Conservation (phyloP, 2,329 filamentous ascomycete species). For the Didymella arachidicola region DNA sequence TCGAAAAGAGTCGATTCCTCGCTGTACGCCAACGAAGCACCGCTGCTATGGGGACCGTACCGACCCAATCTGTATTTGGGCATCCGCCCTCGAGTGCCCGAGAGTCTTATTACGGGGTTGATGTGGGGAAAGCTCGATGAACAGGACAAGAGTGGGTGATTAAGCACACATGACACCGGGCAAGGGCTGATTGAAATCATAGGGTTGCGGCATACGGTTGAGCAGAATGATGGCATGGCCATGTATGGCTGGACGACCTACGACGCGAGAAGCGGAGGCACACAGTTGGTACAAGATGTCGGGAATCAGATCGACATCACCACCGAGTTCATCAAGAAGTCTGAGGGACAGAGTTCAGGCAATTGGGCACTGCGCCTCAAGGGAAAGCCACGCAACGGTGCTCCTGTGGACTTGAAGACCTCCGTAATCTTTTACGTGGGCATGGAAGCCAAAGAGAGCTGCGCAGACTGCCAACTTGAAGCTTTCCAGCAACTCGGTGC, state of each 20-base stretch:
- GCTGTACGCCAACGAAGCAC: slow-evolving; percentile 67
- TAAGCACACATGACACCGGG: background rate
- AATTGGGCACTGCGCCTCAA: slow-evolving; percentile 89
- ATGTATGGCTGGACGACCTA: slow-evolving; percentile 98
- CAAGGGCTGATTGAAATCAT: slow-evolving; percentile 16
- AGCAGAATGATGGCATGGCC: slow-evolving; percentile 89
- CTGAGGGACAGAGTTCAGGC: slow-evolving; percentile 82
- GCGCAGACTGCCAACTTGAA: slow-evolving; percentile 56
- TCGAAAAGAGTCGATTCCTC: slow-evolving; percentile 23
- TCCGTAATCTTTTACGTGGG: slow-evolving; percentile 82
- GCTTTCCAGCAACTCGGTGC: slow-evolving; percentile 61
- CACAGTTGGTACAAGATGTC: slow-evolving; percentile 86
- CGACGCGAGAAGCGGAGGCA: slow-evolving; percentile 82
- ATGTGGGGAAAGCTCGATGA: slow-evolving; percentile 88
- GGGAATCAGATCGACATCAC: slow-evolving; percentile 86
- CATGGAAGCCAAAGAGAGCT: slow-evolving; percentile 74
- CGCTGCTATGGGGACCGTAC: slow-evolving; percentile 94
- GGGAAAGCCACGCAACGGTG: slow-evolving; percentile 75
- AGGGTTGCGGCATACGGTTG: slow-evolving; percentile 86
- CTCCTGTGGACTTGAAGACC: slow-evolving; percentile 70
- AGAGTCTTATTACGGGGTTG: slow-evolving; percentile 80
- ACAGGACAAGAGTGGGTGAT: slow-evolving; percentile 73
- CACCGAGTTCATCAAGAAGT: slow-evolving; percentile 89
- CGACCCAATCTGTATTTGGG: slow-evolving; percentile 93
- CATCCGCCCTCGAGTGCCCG: slow-evolving; percentile 78